Conservation (phyloP, 768 basidiomycete species). For the Serpula lacrymans region DNA sequence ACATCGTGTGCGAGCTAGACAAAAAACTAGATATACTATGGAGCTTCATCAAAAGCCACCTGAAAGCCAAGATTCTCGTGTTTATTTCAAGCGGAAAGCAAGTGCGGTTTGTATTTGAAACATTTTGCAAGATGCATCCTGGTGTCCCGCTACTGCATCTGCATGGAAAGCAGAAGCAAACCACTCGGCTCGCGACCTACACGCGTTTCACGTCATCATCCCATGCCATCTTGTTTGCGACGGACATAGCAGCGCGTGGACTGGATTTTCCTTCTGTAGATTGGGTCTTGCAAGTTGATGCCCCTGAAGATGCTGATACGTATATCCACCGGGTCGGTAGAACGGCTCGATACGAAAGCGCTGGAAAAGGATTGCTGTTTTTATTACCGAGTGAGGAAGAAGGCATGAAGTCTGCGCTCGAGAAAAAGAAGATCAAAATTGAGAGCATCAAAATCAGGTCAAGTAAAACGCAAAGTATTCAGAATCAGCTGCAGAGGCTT, state of each 20-base stretch:
- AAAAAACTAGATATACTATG: conserved; percentile 88
- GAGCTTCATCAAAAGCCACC: conserved; percentile 92
- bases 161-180: conserved; percentile 96
- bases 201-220: conserved; percentile 77
- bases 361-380: conserved; percentile 81
- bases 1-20: conserved; percentile 78
- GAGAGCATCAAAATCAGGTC: conserved; percentile 84
- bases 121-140: conserved; percentile 93
- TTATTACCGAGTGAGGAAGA: conserved; percentile 90
- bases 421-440: conserved; percentile 66
- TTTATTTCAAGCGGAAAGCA: conserved; percentile 96
- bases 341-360: conserved; percentile 90
- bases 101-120: conserved; percentile 94
- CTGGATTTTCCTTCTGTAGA: conserved; percentile 95
- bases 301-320: conserved; percentile 95
- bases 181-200: conserved; percentile 81
- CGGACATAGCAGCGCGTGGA: conserved; percentile 94
- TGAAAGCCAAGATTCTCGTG: conserved; percentile 87
- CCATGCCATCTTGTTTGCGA: conserved; percentile 88
- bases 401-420: conserved; percentile 75
- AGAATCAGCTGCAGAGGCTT: conserved; percentile 87
- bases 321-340: conserved; percentile 97
- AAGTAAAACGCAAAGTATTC: conserved; percentile 82
- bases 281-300: conserved; percentile 96
- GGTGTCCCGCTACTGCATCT: conserved; percentile 90